Conservation (phyloP, 345 rosid species). For the Melaleuca quinquenervia region DNA sequence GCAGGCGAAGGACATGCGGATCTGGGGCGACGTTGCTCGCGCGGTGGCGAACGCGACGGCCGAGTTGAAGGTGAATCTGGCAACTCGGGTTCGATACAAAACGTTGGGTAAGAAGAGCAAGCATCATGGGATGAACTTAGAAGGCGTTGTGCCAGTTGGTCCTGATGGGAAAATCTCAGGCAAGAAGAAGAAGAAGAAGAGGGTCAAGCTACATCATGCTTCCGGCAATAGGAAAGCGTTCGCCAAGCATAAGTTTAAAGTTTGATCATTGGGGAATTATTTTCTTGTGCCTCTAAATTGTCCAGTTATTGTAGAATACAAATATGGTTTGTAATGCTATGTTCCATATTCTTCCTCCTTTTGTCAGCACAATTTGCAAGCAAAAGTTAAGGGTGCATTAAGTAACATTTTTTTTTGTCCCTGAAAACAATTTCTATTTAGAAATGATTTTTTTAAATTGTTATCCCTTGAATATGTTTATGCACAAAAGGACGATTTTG, state of each 20-base stretch:
- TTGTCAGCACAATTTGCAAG: not conserved
- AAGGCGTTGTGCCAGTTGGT: constrained; percentile 18
- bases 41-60: constrained; percentile 15
- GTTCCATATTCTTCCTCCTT: not conserved
- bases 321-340: not conserved
- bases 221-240: not conserved
- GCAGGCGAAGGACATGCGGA: not conserved
- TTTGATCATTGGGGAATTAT: not conserved
- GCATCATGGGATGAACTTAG: constrained; percentile 12
- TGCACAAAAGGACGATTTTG: too few species aligned
- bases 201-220: constrained; percentile 15
- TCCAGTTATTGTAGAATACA: not conserved
- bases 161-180: constrained; percentile 29
- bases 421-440: too few species aligned
- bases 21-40: constrained; percentile 4
- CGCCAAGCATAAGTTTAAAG: not conserved
- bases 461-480: too few species aligned
- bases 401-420: too few species aligned
- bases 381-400: not conserved
- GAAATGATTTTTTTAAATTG: too few species aligned
- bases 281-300: not conserved
- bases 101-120: constrained; percentile 32
- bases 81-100: constrained; percentile 14
- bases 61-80: constrained; percentile 15
- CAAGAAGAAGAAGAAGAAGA: constrained; percentile 30